Evolutionary conservation across 495 filamentous ascomycete species (phyloP).

Genomic region (Podospora pseudopauciseta): DNA sequence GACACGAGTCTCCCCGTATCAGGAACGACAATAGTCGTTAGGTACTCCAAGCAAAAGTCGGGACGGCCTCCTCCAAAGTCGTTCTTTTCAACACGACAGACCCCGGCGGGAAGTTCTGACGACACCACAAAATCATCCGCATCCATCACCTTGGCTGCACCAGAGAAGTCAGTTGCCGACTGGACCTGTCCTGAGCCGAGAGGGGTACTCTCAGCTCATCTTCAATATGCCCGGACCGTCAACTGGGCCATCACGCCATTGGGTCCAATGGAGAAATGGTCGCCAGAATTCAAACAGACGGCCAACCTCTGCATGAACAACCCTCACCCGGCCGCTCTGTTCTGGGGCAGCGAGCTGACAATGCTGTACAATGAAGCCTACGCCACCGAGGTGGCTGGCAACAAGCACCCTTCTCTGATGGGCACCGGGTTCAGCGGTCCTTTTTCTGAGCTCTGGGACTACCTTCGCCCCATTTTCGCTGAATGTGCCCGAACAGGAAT

Average conservation of each 20-base stretch:
- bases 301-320: slow-evolving; percentile 62
- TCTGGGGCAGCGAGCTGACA: slow-evolving; percentile 38
- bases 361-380: slow-evolving; percentile 37
- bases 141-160: slow-evolving; percentile 19
- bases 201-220: slow-evolving; percentile 40
- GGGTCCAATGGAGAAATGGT: slow-evolving; percentile 61
- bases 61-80: background rate
- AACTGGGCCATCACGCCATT: slow-evolving; percentile 60
- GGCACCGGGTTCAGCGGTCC: slow-evolving; percentile 28
- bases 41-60: background rate
- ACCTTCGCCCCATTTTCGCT: slow-evolving; percentile 47
- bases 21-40: slow-evolving; percentile 12
- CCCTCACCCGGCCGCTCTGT: slow-evolving; percentile 58
- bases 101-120: slow-evolving; percentile 21
- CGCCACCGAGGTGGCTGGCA: slow-evolving; percentile 38
- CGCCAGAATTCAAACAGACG: slow-evolving; percentile 56
- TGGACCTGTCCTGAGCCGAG: slow-evolving; percentile 30
- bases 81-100: background rate
- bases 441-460: slow-evolving; percentile 35
- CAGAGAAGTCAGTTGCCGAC: slow-evolving; percentile 27
- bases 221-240: slow-evolving; percentile 56
- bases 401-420: slow-evolving; percentile 31
- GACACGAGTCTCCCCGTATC: slow-evolving; percentile 11
- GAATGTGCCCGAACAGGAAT: slow-evolving; percentile 27
- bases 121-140: slow-evolving; percentile 15